A percentile compares a stretch with the other conserved stretches of the same genome.
Conservation (phyloP, 1,284 basidiomycete genomes). For the Tremellales sp. region DNA sequence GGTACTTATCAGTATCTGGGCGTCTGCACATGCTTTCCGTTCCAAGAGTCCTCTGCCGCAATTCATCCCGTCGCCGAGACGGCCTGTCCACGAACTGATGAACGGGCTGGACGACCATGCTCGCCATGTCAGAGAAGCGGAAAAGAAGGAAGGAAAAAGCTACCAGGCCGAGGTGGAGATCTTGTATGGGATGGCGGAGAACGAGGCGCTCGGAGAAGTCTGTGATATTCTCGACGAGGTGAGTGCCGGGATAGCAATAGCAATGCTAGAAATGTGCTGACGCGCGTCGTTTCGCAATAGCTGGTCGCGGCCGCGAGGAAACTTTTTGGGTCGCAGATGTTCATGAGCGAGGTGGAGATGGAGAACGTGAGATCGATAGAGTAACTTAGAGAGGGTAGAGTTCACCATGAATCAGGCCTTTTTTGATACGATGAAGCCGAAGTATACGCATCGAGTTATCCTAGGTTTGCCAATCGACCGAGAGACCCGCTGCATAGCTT, state of each 20-base stretch:
- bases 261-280: constrained; percentile 1
- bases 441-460: too few species aligned
- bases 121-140: constrained; percentile 12
- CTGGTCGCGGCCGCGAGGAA: constrained; percentile 42
- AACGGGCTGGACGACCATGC: constrained; percentile 42
- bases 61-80: constrained; percentile 49
- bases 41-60: constrained; percentile 51
- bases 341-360: too few species aligned
- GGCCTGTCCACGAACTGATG: constrained; percentile 44
- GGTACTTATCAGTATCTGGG: constrained; percentile 51
- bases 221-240: constrained; percentile 46
- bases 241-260: constrained; percentile 9
- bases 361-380: too few species aligned
- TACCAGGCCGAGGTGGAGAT: constrained; percentile 38
- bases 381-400: too few species aligned
- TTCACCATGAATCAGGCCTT: too few species aligned
- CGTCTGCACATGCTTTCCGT: constrained; percentile 48
- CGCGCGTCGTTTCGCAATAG: constrained; percentile 12
- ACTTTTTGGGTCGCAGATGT: constrained; percentile 43
- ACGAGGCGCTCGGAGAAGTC: constrained; percentile 44
- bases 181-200: constrained; percentile 48
- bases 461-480: too few species aligned
- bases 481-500: too few species aligned
- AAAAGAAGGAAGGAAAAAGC: constrained; percentile 3
- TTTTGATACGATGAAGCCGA: too few species aligned